Conservation (phyloP, 108 stramenopile genomes). For the Conticribra guillardii region DNA sequence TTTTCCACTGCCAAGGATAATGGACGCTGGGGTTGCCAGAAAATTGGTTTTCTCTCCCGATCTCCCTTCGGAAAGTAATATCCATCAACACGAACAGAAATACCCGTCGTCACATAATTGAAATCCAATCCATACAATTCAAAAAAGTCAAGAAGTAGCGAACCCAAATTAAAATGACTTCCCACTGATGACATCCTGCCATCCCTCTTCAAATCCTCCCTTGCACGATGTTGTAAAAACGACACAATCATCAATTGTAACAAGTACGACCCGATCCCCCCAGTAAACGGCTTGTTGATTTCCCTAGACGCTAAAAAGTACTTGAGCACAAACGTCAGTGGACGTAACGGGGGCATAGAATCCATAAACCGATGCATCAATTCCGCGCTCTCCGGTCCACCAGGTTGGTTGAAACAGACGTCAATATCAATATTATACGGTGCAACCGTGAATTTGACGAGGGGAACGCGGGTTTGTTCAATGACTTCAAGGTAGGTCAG, state of each 20-base stretch:
- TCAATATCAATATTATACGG: slow-evolving; percentile 83
- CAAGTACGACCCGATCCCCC: slow-evolving; percentile 93
- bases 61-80: slow-evolving; percentile 88
- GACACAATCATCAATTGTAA: slow-evolving; percentile 90
- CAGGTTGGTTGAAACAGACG: slow-evolving; percentile 84
- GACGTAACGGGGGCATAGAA: slow-evolving; percentile 86
- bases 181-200: slow-evolving; percentile 3
- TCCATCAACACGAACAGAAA: slow-evolving; percentile 86
- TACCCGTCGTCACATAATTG: slow-evolving; percentile 89
- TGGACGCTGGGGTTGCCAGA: slow-evolving; percentile 65
- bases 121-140: slow-evolving; percentile 91
- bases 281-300: slow-evolving; percentile 94
- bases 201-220: slow-evolving; percentile 42
- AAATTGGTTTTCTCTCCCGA: slow-evolving; percentile 51
- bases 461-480: slow-evolving; percentile 87
- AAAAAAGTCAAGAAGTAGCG: slow-evolving; percentile 89
- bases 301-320: slow-evolving; percentile 90
- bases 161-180: slow-evolving; percentile 72
- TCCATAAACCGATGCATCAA: slow-evolving; percentile 81
- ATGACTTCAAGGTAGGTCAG: slow-evolving; percentile 90
- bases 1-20: slow-evolving; percentile 86
- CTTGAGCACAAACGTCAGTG: slow-evolving; percentile 93
- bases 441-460: slow-evolving; percentile 93
- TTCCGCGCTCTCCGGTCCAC: slow-evolving; percentile 75
- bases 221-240: slow-evolving; percentile 83